Evolutionary conservation across 1,284 basidiomycete genomes (phyloP), one percentile per base, ranked within the genome.

Genomic region (Takashimella koratensis): DNA sequence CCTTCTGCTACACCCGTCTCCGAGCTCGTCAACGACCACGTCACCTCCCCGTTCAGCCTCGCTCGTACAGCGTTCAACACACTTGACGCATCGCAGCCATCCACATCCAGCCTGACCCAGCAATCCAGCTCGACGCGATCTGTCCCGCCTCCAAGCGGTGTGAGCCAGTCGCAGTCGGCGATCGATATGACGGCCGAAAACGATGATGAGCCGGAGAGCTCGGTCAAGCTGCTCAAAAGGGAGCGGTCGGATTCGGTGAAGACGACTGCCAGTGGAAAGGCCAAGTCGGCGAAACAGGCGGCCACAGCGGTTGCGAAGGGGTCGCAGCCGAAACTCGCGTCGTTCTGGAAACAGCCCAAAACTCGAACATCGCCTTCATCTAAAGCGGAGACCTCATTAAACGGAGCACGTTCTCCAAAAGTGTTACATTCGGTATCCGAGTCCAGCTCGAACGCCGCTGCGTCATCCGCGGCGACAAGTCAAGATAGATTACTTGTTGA

Each of bases 401-500:
- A 45, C 8, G 42, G 48, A n/a, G 24, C 47, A 8, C n/a, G 27
- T 4, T 51, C 52, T 13, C 27, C 30, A 20, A 1, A 45, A 13
- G 22, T 26, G 5, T 25, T 45, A 16, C 46, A 46, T 10, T 52
- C 51, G n/a, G 41, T 48, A 23, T 23, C 52, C n/a, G 5, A 13
- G 16, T 13, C 51, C 47, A 53, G 52, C 25, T 45, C 21, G 12
- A 55, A 54, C 22, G 60, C 49, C 23, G 5, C 54, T 24, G 43
- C 58, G 27, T 74, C 71, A 58, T 66, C 55, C 59, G 20, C 64
- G 12, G 51, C 56, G 40, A 20, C 27, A 1, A 79, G 81, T 1
- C 86, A 87, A 66, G 73, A 79, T 30, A 84, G 79, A 44, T 76
- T 87, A 3, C 82, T 83, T 19, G 76, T 79, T n/a, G 87, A 86